Percentiles rank a stretch among this genome's conserved stretches.
Evolutionary conservation across 108 stramenopile genomes (phyloP).

Genomic region (Schizochytrium sp.): DNA sequence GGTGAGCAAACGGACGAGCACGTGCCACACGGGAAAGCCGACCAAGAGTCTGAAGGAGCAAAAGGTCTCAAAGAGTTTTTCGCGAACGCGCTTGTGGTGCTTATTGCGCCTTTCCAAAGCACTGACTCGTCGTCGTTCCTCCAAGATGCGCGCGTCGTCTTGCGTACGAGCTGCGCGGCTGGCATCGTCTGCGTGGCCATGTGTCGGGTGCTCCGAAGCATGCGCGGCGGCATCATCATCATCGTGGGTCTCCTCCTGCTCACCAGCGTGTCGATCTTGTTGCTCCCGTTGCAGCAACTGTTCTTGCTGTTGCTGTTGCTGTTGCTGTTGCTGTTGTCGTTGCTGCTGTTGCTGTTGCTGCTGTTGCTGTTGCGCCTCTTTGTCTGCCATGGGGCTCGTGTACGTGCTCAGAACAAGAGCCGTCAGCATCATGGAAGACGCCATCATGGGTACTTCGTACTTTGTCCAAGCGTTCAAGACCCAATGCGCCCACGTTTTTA

Average conservation of each 20-base stretch:
- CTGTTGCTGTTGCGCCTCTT: not conserved
- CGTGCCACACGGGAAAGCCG: slow-evolving; percentile 3
- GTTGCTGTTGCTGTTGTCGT: not conserved
- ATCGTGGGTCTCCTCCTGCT: not conserved
- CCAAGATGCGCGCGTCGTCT: not conserved
- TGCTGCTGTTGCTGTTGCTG: not conserved
- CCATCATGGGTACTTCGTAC: not conserved
- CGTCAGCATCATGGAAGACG: not conserved
- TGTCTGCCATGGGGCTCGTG: not conserved
- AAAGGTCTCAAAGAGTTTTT: slow-evolving; percentile 13
- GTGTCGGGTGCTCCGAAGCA: not conserved
- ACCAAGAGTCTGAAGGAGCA: not conserved
- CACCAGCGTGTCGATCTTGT: not conserved
- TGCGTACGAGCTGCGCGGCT: not conserved
- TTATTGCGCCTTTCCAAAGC: not conserved
- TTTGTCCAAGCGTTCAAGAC: not conserved
- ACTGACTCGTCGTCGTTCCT: not conserved
- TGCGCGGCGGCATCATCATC: not conserved
- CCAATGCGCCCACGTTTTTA: not conserved
- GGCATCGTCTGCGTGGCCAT: not conserved
- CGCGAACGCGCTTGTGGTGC: not conserved
- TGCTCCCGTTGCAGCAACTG: not conserved
- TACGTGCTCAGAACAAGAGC: not conserved
- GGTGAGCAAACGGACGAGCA: not conserved
- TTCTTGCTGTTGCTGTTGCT: not conserved